A percentile compares a stretch with the other conserved stretches of the same genome.
Conservation (phyloP, 208 protist genomes). For the Plasmodiophora brassicae region DNA sequence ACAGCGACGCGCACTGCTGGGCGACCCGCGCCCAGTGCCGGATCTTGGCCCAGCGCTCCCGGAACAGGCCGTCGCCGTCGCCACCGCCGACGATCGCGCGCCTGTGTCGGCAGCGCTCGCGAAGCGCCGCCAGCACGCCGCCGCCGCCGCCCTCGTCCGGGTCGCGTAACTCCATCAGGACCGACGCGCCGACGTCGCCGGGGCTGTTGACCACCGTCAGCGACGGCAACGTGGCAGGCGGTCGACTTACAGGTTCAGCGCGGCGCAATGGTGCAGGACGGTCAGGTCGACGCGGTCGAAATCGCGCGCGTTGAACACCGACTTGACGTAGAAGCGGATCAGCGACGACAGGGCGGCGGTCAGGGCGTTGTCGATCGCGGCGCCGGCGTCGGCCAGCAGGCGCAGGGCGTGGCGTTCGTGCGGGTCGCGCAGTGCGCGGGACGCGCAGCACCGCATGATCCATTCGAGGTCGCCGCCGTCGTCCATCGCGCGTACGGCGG, state of each 20-base stretch:
- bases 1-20: neutral
- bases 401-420: too few relatives aligned
- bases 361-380: neutral
- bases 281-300: neutral
- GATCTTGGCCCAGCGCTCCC: neutral
- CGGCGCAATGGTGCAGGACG: neutral
- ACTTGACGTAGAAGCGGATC: neutral
- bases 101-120: too few relatives aligned
- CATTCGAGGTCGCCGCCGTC: too few relatives aligned
- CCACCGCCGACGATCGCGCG: too few relatives aligned
- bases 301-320: neutral
- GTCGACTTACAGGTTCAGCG: neutral
- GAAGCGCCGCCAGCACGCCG: neutral
- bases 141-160: neutral
- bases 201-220: too few relatives aligned
- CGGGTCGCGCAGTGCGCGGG: too few relatives aligned
- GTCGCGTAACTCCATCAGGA: neutral
- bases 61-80: too few relatives aligned
- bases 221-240: too few relatives aligned
- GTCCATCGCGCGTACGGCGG: too few relatives aligned
- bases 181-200: neutral
- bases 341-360: neutral
- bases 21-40: neutral
- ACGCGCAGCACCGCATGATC: too few relatives aligned
- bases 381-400: too few relatives aligned